A percentile compares a stretch with the other conserved stretches of the same genome.
Conservation (phyloP, 192 early-diverging fungal species). For the Entomortierella beljakovae region DNA sequence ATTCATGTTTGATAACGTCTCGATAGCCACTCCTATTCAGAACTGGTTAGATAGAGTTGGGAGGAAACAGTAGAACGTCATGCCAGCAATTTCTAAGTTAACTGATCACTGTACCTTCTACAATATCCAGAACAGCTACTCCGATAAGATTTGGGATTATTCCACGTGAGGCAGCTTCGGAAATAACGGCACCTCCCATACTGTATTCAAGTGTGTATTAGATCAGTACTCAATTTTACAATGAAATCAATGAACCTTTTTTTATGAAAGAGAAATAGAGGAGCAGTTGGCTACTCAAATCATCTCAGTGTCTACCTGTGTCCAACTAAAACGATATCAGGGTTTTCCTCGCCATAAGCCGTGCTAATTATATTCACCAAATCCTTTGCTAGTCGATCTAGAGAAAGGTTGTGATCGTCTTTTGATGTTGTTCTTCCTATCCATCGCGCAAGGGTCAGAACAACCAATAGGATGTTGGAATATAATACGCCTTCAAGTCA, state of each 20-base stretch:
- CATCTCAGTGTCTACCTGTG: slow-evolving; percentile 66
- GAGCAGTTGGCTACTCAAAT: no score
- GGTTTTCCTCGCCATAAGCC: slow-evolving; percentile 59
- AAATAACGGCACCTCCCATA: slow-evolving; percentile 84
- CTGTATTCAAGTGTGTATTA: slow-evolving; percentile 37
- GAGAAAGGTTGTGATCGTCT: slow-evolving; percentile 64
- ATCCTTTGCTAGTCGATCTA: slow-evolving; percentile 71
- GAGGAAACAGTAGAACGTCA: neutral
- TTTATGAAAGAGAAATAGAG: no score
- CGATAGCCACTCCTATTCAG: slow-evolving; percentile 61
- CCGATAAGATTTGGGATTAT: slow-evolving; percentile 66
- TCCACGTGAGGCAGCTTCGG: slow-evolving; percentile 67
- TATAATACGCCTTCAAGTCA: no score
- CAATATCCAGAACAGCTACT: slow-evolving; percentile 80
- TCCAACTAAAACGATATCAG: slow-evolving; percentile 77
- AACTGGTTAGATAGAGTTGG: neutral
- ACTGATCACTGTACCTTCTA: slow-evolving; percentile 67
- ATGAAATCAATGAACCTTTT: no score
- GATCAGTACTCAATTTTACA: no score
- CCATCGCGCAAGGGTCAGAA: no score
- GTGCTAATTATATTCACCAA: slow-evolving; percentile 59
- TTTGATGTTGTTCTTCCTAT: slow-evolving; percentile 58
- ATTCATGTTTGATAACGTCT: slow-evolving; percentile 63
- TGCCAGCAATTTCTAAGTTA: neutral
- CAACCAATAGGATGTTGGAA: neutral